Percentiles rank a stretch among this genome's conserved stretches.
Conservation (phyloP, 495 filamentous ascomycete genomes). For the Penicillium manginii region DNA sequence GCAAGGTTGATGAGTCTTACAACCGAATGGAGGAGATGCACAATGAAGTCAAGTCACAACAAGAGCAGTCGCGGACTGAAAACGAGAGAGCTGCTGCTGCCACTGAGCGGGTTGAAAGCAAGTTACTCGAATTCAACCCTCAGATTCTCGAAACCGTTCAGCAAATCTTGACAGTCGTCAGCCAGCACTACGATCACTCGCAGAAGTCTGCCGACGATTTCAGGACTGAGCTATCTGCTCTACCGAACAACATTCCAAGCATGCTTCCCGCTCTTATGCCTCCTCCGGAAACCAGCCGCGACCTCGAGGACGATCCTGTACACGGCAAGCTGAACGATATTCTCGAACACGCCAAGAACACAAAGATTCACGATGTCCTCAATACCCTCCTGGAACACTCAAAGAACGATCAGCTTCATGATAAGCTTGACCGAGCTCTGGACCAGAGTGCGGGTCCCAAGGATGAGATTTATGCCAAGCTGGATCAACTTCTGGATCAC, state of each 20-base stretch:
- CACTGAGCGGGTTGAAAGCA: slow-evolving; percentile 74
- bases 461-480: slow-evolving; percentile 55
- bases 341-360: slow-evolving; percentile 59
- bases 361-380: slow-evolving; percentile 75
- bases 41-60: slow-evolving; percentile 70
- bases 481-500: slow-evolving; percentile 66
- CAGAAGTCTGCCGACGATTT: slow-evolving; percentile 55
- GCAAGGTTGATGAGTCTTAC: slow-evolving; percentile 74
- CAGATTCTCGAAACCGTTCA: slow-evolving; percentile 81
- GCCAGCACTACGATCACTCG: slow-evolving; percentile 75
- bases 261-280: slow-evolving; percentile 50
- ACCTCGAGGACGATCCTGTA: slow-evolving; percentile 67
- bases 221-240: slow-evolving; percentile 53
- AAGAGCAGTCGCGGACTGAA: slow-evolving; percentile 76
- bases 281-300: slow-evolving; percentile 54
- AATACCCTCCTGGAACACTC: slow-evolving; percentile 73
- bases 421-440: slow-evolving; percentile 60
- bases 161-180: slow-evolving; percentile 78
- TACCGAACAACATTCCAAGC: slow-evolving; percentile 53
- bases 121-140: slow-evolving; percentile 79
- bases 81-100: slow-evolving; percentile 69
- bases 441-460: slow-evolving; percentile 52
- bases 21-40: slow-evolving; percentile 78
- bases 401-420: slow-evolving; percentile 45
- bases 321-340: slow-evolving; percentile 88